Evolutionary conservation across 148 eudicot species (phyloP).

Genomic region (Nepenthes gracilis): DNA sequence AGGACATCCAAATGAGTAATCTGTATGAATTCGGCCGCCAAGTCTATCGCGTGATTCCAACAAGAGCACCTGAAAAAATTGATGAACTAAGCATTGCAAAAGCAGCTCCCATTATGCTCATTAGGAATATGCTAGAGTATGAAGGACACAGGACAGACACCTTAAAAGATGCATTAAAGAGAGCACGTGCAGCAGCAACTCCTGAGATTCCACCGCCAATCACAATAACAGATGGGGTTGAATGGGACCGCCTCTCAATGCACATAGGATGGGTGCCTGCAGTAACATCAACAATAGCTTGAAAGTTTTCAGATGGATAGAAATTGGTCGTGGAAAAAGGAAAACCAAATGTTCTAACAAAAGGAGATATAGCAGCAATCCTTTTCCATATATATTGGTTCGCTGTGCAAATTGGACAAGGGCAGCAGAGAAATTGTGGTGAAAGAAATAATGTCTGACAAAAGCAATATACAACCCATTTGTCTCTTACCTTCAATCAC

Average conservation of each 20-base stretch:
- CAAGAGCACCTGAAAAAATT: constrained; percentile 57
- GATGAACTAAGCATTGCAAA: constrained; percentile 2
- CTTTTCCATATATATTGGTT: too few species aligned
- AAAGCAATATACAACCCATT: too few species aligned
- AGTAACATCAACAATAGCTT: not conserved
- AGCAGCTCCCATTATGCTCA: not conserved
- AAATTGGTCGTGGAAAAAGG: not conserved
- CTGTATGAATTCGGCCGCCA: constrained; percentile 96
- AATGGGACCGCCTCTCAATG: constrained; percentile 31
- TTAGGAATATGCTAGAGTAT: not conserved
- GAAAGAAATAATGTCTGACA: too few species aligned
- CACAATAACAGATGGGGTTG: constrained; percentile 69
- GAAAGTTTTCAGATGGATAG: not conserved
- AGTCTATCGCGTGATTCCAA: constrained; percentile 95
- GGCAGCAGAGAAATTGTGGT: too few species aligned
- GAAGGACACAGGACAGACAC: constrained; percentile 16
- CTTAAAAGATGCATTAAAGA: constrained; percentile 76
- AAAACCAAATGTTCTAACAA: too few species aligned
- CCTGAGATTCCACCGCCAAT: constrained; percentile 99
- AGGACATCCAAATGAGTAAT: constrained; percentile 94
- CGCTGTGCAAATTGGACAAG: too few species aligned
- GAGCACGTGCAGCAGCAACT: constrained; percentile 74
- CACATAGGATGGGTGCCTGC: constrained; percentile 40
- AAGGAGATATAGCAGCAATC: too few species aligned
- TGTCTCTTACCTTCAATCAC: too few species aligned